Evolutionary conservation across 2,329 filamentous ascomycete species (phyloP).

Genomic region (Colletotrichum caudatum): DNA sequence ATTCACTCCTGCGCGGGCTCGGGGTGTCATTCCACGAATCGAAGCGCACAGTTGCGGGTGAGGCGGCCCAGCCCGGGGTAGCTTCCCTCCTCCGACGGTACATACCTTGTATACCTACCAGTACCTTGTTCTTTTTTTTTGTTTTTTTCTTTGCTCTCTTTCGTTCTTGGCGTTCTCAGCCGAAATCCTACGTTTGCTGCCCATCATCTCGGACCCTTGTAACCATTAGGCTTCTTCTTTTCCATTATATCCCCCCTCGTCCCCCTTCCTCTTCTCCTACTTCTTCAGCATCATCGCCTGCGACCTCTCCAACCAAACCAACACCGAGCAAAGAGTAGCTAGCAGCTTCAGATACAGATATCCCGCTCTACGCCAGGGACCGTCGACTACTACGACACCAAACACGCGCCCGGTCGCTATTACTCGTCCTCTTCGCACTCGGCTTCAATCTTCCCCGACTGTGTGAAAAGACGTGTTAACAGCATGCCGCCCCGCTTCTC

Average conservation of each 20-base stretch:
- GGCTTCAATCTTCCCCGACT: slow-evolving; percentile 21
- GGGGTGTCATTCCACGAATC: slow-evolving; percentile 40
- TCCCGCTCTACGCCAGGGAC: background rate
- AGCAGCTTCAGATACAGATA: background rate
- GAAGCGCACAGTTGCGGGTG: slow-evolving; percentile 24
- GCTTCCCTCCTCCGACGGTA: slow-evolving; percentile 1
- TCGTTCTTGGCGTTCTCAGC: background rate
- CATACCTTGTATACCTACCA: background rate
- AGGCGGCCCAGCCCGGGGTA: slow-evolving; percentile 36
- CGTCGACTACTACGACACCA: background rate
- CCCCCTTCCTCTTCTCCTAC: background rate
- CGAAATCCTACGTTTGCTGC: slow-evolving; percentile 17
- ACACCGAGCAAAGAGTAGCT: background rate
- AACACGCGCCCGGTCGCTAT: background rate
- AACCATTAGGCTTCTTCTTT: slow-evolving; percentile 26
- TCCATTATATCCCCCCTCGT: background rate
- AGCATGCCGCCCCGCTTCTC: slow-evolving; percentile 53
- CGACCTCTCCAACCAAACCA: background rate
- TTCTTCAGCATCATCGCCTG: background rate
- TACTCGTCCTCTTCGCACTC: slow-evolving; percentile 8
- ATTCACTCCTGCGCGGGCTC: slow-evolving; percentile 33
- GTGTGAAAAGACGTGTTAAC: background rate
- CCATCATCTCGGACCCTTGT: slow-evolving; percentile 33
- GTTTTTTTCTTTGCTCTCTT: background rate
- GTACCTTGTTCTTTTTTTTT: background rate